Base-by-base conservation (phyloP, 2,329 filamentous ascomycete genomes). In the Aspergillus sclerotialis region DNA sequence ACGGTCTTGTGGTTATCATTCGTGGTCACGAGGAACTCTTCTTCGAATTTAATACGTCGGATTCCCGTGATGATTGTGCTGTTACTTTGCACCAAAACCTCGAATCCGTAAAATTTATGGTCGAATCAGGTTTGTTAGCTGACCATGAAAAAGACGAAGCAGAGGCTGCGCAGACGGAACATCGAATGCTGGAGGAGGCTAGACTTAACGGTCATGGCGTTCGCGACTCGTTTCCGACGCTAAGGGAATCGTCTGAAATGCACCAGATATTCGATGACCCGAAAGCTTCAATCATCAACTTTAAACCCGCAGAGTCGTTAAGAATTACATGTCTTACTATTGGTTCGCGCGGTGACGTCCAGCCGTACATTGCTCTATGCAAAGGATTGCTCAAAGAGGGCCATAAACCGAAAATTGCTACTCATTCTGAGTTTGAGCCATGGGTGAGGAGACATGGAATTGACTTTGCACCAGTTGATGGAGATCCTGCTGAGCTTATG, bases 381-480 rank as follows among this genome's bases (percentile, higher is more conserved):
- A 95, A 94, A 55, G 87, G 85, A 1, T 68, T 98, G 2, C 61
- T 93, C 27, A 84, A 82, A 0, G 89, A 98, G 48, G 92, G 92
- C 1, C 92, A 98, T 60, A 78, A 75, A 41, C 76, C 84, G 11
- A 81, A 78, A 43, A 98, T 98, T 49, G 92, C 90, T 8, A 96
- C 92, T 0, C 92, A 98, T 56, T 73, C 70, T 15, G 90, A 96
- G 58, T 98, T 98, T 51, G 80, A 84, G 49, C 74, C 70, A 10
- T 98, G 90, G 89, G 77, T 98, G 28, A 77, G 87, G 55, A 77
- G 80, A n/a, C 87, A 96, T 55, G 92, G 90, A 1, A 95, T 98
- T 49, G 87, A 92, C 40, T 98, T 96, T 59, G 80, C 78, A 4
- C 79, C 82, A 6, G 83, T 98, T 0, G 88, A 83, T 42, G 92